Percentiles rank a stretch among this genome's conserved stretches.
These are phyloP conservation scores for Cucumis cinereus DNA, from an alignment of 306 rosid genomes.

Conservation along the genomic window DNA sequence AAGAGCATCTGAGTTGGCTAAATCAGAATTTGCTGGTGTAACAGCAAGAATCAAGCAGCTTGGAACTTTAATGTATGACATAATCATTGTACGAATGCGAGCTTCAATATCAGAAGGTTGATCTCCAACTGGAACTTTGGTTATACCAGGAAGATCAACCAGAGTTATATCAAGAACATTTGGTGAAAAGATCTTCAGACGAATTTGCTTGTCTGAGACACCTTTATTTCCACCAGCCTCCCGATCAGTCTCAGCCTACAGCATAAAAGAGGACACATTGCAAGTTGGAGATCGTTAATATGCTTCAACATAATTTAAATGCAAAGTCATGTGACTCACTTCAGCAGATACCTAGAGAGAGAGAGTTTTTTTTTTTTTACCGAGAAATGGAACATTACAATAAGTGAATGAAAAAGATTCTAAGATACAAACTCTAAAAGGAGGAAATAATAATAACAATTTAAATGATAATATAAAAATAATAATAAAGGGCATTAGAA, in stretches of 20 bases:
- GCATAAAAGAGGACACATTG: neutral
- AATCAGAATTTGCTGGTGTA: constrained; percentile 94
- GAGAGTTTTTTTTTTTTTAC: too few species aligned
- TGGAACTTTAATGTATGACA: constrained; percentile 80
- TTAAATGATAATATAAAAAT: too few species aligned
- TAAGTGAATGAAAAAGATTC: too few species aligned
- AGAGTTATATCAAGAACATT: constrained; percentile 95
- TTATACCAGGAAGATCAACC: constrained; percentile 95
- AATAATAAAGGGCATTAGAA: too few species aligned
- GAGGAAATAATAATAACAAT: too few species aligned
- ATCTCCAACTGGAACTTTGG: constrained; percentile 98
- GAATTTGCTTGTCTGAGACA: constrained; percentile 96
- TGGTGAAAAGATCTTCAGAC: constrained; percentile 91
- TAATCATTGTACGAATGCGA: constrained; percentile 90
- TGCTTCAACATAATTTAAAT: neutral
- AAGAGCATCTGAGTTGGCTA: constrained; percentile 98
- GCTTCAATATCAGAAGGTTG: constrained; percentile 98
- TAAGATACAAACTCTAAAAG: too few species aligned
- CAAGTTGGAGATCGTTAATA: neutral
- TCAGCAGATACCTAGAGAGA: neutral
- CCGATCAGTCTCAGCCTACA: constrained; percentile 88
- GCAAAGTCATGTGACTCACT: neutral
- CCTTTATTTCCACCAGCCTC: constrained; percentile 98
- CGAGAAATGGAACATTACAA: too few species aligned
- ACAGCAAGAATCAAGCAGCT: constrained; percentile 93